Base-by-base conservation (phyloP, 805 yeast species). In the Ogataea trehalophila region DNA sequence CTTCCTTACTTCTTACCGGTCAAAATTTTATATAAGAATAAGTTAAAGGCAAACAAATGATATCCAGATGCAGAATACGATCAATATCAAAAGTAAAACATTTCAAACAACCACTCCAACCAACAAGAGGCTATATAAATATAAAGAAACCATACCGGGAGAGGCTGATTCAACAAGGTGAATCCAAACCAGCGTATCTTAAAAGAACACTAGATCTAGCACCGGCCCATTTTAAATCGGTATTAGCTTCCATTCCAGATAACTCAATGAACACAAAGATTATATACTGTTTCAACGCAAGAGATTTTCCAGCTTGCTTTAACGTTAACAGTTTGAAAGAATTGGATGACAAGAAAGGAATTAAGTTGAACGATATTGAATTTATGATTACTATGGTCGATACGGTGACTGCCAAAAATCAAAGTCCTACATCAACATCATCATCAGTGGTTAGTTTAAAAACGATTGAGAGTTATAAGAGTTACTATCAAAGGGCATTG, bases 251-350 rank as follows among this genome's bases (percentile, higher is more conserved):
- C 1, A 45, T 55, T 11, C 53, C 51, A 4, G 33, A 15, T 4
- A 39, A 44, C 33, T 39, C 43, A 17, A 37, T 42, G 6, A 14
- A 26, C 31, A 8, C 38, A 6, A 38, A 46, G 13, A 31, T 58
- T 11, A 17, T 60, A 9, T 60, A 53, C 39, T 54, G 58, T 33
- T 38, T 58, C 9, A 48, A 37, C 33, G 57, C 60, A 1, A 44
- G 53, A 20, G 59, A 57, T 29, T 60, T 60, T 35, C 62, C 63
- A 14, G 33, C 58, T 16, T 50, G 52, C 31, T 41, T 58, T 23
- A 41, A 34, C n/a, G 41, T 42, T 5, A 42, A 48, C 34, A 20
- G 26, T 7, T 43, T 44, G 7, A 42, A 49, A 14, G 26, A 26
- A 14, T 41, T 50, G 22, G 35, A 46, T 22, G 42, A 43, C 17